Percentiles rank a stretch among this genome's conserved stretches.
phyloP scores from a whole-genome alignment of 176 grass and related monocot genomes.

The Aegilops sharonensis region DNA sequence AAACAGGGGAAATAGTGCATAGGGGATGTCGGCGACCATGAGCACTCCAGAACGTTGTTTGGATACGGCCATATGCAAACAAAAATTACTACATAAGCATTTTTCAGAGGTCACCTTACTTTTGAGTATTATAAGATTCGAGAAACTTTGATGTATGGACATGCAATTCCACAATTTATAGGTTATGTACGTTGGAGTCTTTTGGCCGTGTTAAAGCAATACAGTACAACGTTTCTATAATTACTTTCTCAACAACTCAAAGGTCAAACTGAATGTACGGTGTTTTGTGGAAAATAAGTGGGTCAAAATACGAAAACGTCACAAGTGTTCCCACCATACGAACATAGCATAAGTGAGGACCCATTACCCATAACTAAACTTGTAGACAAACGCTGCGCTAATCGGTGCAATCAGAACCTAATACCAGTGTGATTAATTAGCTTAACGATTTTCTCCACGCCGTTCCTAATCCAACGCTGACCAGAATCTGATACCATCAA shows the following conservation, averaged over 20 bases:
- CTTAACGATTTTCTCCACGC: not conserved
- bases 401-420: not conserved
- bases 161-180: not conserved
- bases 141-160: not conserved
- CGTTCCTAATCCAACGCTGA: not conserved
- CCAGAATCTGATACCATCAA: not conserved
- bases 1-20: not conserved
- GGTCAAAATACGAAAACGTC: not conserved
- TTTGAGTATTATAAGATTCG: not conserved
- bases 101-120: not conserved
- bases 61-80: not conserved
- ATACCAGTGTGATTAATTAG: not conserved
- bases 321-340: not conserved
- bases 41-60: not conserved
- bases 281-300: not conserved
- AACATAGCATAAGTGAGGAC: conserved; percentile 7
- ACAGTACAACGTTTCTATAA: not conserved
- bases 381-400: not conserved
- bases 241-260: not conserved
- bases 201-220: not conserved
- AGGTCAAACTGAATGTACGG: not conserved
- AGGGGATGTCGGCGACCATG: not conserved
- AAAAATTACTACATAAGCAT: not conserved
- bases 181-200: not conserved
- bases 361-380: not conserved